A percentile compares a stretch with the other conserved stretches of the same genome.
Evolutionary conservation across 2,329 filamentous ascomycete genomes (phyloP).

Genomic region (Alternaria gaisen): DNA sequence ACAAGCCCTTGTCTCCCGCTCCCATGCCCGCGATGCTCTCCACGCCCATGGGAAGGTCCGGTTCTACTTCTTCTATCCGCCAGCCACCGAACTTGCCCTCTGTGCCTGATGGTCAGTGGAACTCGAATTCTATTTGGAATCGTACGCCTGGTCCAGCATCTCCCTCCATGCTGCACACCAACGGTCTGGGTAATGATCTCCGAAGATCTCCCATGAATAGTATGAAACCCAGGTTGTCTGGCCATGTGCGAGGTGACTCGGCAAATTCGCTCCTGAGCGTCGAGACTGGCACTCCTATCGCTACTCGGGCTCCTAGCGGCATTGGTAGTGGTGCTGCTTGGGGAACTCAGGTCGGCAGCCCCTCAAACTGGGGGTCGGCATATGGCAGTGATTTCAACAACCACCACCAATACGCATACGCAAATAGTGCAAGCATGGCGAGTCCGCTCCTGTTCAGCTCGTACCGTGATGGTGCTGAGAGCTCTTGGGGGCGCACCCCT

Average conservation of each 20-base stretch:
- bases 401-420: constrained; percentile 28
- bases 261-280: constrained; percentile 52
- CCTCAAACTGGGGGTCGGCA: constrained; percentile 37
- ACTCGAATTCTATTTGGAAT: constrained; percentile 50
- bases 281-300: constrained; percentile 28
- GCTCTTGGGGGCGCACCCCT: constrained; percentile 47
- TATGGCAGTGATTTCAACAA: constrained; percentile 35
- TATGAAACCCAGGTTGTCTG: constrained; percentile 42
- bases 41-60: constrained; percentile 46
- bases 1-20: constrained; percentile 42
- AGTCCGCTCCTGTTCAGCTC: constrained; percentile 56
- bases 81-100: constrained; percentile 47
- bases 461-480: constrained; percentile 43
- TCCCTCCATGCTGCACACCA: constrained; percentile 33
- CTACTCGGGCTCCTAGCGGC: constrained; percentile 22
- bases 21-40: constrained; percentile 35
- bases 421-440: constrained; percentile 42
- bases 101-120: constrained; percentile 48
- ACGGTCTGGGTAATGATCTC: constrained; percentile 25
- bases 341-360: constrained; percentile 37
- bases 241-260: constrained; percentile 57
- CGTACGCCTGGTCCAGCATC: constrained; percentile 44
- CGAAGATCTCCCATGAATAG: constrained; percentile 46
- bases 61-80: constrained; percentile 48
- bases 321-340: constrained; percentile 45